Evolutionary conservation across 768 basidiomycete genomes (phyloP).

Genomic region (Gloeostereum incarnatum): DNA sequence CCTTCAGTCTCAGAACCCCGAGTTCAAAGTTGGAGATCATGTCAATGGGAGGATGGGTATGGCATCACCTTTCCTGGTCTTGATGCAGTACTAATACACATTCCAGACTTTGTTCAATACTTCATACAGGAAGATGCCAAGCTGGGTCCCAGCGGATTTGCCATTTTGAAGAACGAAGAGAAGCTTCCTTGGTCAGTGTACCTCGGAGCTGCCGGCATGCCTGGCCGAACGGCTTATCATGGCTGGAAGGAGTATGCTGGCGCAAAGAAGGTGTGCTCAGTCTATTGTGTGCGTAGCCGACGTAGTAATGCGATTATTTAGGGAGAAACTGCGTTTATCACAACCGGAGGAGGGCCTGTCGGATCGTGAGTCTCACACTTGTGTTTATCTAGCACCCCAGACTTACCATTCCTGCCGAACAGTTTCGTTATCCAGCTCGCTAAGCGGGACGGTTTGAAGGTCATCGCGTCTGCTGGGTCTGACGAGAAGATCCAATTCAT

Average conservation of each 20-base stretch:
- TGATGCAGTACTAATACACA: constrained; percentile 9
- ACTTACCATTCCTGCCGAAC: background rate
- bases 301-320: constrained; percentile 6
- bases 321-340: constrained; percentile 44
- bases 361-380: constrained; percentile 25
- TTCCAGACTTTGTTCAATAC: constrained; percentile 8
- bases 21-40: constrained; percentile 14
- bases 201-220: constrained; percentile 24
- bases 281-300: background rate
- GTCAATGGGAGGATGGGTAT: constrained; percentile 14
- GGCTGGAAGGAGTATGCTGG: constrained; percentile 11
- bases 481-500: constrained; percentile 42
- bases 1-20: constrained; percentile 9
- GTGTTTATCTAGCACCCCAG: background rate
- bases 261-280: constrained; percentile 2
- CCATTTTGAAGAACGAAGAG: constrained; percentile 19
- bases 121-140: constrained; percentile 4
- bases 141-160: constrained; percentile 6
- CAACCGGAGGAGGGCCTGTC: constrained; percentile 35
- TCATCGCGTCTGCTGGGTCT: constrained; percentile 42
- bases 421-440: constrained; percentile 22
- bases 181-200: constrained; percentile 26
- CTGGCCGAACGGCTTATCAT: constrained; percentile 9
- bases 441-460: constrained; percentile 25
- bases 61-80: background rate